These are phyloP conservation scores for Myriosclerotinia duriaeana DNA, from an alignment of 2,329 filamentous ascomycete genomes.

Conservation along the genomic window DNA sequence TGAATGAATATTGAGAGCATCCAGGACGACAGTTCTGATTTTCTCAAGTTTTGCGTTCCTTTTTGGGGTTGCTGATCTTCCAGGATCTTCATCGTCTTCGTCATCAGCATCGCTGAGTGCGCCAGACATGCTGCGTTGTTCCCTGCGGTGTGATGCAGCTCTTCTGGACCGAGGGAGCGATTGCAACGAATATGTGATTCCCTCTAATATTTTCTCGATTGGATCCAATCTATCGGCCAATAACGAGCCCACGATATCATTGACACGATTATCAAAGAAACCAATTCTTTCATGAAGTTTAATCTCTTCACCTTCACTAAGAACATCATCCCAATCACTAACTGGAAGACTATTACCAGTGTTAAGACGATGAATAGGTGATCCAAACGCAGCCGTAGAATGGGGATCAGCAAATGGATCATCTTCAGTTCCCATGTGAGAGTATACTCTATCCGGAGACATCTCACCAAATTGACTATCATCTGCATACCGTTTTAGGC, in stretches of 20 bases:
- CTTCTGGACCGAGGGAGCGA: constrained; percentile 51
- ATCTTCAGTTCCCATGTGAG: constrained; percentile 47
- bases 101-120: constrained; percentile 87
- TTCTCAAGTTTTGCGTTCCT: constrained; percentile 80
- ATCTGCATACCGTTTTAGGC: constrained; percentile 38
- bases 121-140: constrained; percentile 66
- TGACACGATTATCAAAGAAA: constrained; percentile 90
- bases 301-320: constrained; percentile 78
- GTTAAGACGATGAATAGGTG: constrained; percentile 62
- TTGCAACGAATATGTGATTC: constrained; percentile 70
- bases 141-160: constrained; percentile 56
- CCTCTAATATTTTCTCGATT: constrained; percentile 73
- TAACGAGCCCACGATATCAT: constrained; percentile 76
- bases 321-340: constrained; percentile 90
- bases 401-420: constrained; percentile 38
- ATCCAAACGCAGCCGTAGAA: constrained; percentile 49
- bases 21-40: constrained; percentile 70
- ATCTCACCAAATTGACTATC: constrained; percentile 11
- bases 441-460: constrained; percentile 47
- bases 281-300: constrained; percentile 78
- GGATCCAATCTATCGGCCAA: constrained; percentile 76
- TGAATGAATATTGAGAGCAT: constrained; percentile 66
- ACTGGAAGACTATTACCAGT: constrained; percentile 63
- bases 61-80: constrained; percentile 73
- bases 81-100: constrained; percentile 67